Evolutionary conservation across 345 rosid genomes (phyloP).

Genomic region (Turritis glabra): DNA sequence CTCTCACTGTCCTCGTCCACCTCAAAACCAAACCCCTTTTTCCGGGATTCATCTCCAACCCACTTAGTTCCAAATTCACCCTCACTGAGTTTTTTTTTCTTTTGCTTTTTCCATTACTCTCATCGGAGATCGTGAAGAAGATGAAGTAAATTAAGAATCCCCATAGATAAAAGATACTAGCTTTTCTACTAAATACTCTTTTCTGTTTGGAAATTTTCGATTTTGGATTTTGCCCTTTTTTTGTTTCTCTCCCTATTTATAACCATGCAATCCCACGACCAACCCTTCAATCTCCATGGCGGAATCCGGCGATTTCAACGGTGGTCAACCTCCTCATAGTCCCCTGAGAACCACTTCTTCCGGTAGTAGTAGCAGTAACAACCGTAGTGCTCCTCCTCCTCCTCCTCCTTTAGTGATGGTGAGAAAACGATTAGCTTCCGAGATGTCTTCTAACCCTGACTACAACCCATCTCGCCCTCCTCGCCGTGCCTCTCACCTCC

Average conservation of each 20-base stretch:
- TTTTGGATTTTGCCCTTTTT: conserved; percentile 6
- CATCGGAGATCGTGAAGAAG: conserved; percentile 48
- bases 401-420: conserved; percentile 43
- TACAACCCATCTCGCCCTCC: conserved; percentile 45
- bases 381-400: conserved; percentile 13
- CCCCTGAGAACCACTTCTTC: conserved; percentile 30
- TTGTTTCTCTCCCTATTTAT: neutral
- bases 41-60: conserved; percentile 26
- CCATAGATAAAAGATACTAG: conserved; percentile 3
- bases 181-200: neutral
- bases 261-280: conserved; percentile 36
- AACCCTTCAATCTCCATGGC: conserved; percentile 44
- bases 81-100: neutral
- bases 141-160: conserved; percentile 40
- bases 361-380: conserved; percentile 32
- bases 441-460: conserved; percentile 49
- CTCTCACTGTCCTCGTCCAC: conserved; percentile 30
- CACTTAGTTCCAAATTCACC: conserved; percentile 23
- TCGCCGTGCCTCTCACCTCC: conserved; percentile 33
- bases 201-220: conserved; percentile 49
- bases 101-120: neutral
- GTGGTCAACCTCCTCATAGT: conserved; percentile 10
- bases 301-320: conserved; percentile 48
- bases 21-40: conserved; percentile 16
- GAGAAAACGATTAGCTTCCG: conserved; percentile 87